A percentile compares a stretch with the other conserved stretches of the same genome.
phyloP scores from a whole-genome alignment of 2,329 filamentous ascomycete species.

The Stemphylium beticola region DNA sequence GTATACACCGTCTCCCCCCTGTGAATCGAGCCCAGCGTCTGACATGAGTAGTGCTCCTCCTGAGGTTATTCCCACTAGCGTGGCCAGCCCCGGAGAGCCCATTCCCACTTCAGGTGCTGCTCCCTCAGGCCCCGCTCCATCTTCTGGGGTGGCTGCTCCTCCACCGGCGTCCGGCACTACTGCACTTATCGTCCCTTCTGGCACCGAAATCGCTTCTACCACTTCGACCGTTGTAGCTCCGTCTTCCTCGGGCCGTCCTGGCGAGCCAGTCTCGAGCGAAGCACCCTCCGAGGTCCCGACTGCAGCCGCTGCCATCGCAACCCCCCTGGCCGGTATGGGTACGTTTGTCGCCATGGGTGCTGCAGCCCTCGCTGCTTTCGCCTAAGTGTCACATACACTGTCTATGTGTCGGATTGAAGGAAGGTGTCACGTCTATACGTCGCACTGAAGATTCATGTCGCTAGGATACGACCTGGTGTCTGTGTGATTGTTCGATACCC shows the following conservation, averaged over 20 bases:
- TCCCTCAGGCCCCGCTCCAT: conserved; percentile 1
- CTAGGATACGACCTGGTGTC: conserved; percentile 16
- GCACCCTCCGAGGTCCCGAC: conserved; percentile 16
- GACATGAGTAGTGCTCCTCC: conserved; percentile 13
- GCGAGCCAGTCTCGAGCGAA: conserved; percentile 11
- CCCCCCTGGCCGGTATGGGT: conserved; percentile 26
- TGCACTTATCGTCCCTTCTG: conserved; percentile 2
- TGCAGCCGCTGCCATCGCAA: conserved; percentile 26
- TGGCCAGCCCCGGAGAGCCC: conserved; percentile 1
- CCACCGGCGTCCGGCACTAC: conserved; percentile 10
- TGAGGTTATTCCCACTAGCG: conserved; percentile 5
- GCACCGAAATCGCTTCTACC: neutral
- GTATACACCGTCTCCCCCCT: conserved; percentile 13
- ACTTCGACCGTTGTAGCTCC: neutral
- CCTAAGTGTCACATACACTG: conserved; percentile 13
- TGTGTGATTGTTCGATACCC: conserved; percentile 2
- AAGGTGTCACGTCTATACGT: neutral
- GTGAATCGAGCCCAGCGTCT: conserved; percentile 22
- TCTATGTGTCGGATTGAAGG: neutral
- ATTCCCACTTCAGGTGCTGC: conserved; percentile 9
- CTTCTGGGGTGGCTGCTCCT: conserved; percentile 3
- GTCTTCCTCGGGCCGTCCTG: conserved; percentile 19
- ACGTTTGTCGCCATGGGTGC: conserved; percentile 31
- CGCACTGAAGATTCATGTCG: conserved; percentile 8
- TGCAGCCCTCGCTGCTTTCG: conserved; percentile 26